These are phyloP conservation scores for Lasiosphaeria miniovina DNA, from an alignment of 495 filamentous ascomycete genomes.

Conservation along the genomic window DNA sequence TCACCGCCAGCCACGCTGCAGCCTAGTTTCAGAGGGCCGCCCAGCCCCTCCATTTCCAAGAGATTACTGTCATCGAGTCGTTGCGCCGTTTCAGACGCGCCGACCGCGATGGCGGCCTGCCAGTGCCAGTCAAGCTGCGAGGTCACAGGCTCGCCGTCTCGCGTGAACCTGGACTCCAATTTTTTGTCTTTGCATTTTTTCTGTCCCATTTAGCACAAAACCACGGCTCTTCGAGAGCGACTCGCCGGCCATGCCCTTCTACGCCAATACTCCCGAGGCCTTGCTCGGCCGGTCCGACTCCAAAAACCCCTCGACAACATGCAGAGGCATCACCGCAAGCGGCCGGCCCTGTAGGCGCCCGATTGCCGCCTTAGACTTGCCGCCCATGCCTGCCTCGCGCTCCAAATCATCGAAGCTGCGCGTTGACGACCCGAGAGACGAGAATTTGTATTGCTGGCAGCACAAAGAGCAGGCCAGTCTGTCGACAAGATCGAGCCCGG, in stretches of 20 bases:
- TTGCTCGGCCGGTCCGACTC: slow-evolving; percentile 74
- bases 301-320: slow-evolving; percentile 79
- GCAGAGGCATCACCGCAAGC: slow-evolving; percentile 74
- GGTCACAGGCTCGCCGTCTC: too few species aligned
- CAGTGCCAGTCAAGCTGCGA: too few species aligned
- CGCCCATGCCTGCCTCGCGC: slow-evolving; percentile 33
- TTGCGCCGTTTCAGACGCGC: too few species aligned
- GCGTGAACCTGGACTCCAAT: too few species aligned
- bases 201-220: too few species aligned
- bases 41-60: too few species aligned
- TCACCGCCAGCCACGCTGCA: too few species aligned
- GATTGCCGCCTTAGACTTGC: slow-evolving; percentile 44
- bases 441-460: slow-evolving; percentile 77
- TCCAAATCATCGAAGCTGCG: slow-evolving; percentile 40
- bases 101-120: too few species aligned
- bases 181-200: too few species aligned
- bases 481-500: slow-evolving; percentile 42
- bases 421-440: slow-evolving; percentile 45
- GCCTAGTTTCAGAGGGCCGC: too few species aligned
- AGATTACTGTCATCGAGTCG: too few species aligned
- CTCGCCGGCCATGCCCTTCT: slow-evolving; percentile 61
- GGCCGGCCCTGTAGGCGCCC: slow-evolving; percentile 77
- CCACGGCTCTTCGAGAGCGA: too few species aligned
- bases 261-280: slow-evolving; percentile 81
- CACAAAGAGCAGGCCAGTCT: slow-evolving; percentile 79